Conservation (phyloP, 1,139 yeast genomes). For the Candida tetrigidarum region DNA sequence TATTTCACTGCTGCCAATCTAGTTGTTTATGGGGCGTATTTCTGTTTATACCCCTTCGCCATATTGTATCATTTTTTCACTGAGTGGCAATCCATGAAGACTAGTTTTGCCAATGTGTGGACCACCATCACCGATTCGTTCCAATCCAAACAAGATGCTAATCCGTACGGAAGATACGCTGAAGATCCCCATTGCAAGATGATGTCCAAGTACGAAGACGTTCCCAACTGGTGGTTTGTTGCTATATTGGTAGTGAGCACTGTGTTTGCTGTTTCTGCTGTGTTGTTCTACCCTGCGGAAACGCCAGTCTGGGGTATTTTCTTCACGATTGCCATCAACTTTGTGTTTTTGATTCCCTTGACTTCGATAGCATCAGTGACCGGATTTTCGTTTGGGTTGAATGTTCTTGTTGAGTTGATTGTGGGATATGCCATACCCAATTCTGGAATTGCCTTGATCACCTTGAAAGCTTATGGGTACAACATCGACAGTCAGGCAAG, state of each 20-base stretch:
- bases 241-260: constrained; percentile 33
- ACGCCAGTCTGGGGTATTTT: constrained; percentile 44
- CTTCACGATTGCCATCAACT: constrained; percentile 39
- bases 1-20: constrained; percentile 48
- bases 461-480: constrained; percentile 42
- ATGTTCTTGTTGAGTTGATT: constrained; percentile 43
- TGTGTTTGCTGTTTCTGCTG: constrained; percentile 34
- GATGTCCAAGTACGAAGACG: constrained; percentile 44
- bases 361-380: constrained; percentile 42
- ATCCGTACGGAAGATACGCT: constrained; percentile 23
- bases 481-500: constrained; percentile 42
- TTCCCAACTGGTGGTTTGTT: constrained; percentile 48
- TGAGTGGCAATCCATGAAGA: constrained; percentile 50
- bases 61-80: constrained; percentile 34
- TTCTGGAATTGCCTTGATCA: constrained; percentile 41
- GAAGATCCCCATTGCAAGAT: constrained; percentile 45
- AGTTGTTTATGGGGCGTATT: constrained; percentile 46
- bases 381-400: constrained; percentile 41
- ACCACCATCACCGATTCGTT: constrained; percentile 36
- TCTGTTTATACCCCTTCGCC: constrained; percentile 48
- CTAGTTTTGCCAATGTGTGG: constrained; percentile 43
- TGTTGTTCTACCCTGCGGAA: constrained; percentile 36
- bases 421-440: constrained; percentile 45
- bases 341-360: constrained; percentile 38
- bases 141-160: constrained; percentile 5